These are phyloP conservation scores for Mycothermus thermophilus DNA, from an alignment of 495 filamentous ascomycete genomes.

Conservation along the genomic window DNA sequence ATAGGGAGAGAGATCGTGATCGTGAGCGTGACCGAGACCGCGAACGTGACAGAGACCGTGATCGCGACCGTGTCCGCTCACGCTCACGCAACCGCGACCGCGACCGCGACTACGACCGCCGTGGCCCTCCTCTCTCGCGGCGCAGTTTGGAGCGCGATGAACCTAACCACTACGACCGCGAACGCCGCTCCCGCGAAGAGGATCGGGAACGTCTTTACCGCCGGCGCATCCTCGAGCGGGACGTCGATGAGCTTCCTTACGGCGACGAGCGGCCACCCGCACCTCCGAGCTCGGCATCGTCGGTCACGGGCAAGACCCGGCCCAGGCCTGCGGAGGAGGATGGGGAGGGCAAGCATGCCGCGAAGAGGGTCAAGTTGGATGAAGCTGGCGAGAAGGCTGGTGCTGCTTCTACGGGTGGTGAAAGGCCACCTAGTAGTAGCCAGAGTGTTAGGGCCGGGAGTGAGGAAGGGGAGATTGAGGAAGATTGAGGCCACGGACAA, in stretches of 20 bases:
- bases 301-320: slow-evolving; percentile 53
- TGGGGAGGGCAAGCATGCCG: slow-evolving; percentile 2
- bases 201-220: slow-evolving; percentile 76
- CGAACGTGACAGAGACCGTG: slow-evolving; percentile 17
- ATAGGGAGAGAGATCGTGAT: slow-evolving; percentile 13
- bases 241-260: slow-evolving; percentile 73
- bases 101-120: slow-evolving; percentile 25
- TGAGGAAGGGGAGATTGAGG: slow-evolving; percentile 96
- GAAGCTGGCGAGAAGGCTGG: not conserved
- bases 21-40: slow-evolving; percentile 28
- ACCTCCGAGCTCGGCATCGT: slow-evolving; percentile 45
- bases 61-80: slow-evolving; percentile 30
- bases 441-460: slow-evolving; percentile 61
- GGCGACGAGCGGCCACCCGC: slow-evolving; percentile 54
- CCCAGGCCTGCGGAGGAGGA: not conserved
- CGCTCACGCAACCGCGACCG: slow-evolving; percentile 23
- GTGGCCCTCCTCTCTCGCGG: too few species aligned
- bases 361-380: slow-evolving; percentile 48
- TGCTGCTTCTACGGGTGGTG: slow-evolving; percentile 25
- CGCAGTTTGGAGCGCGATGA: slow-evolving; percentile 30
- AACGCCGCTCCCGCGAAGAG: slow-evolving; percentile 68
- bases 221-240: slow-evolving; percentile 63
- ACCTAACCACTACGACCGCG: slow-evolving; percentile 45
- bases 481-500: slow-evolving; percentile 54
- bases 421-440: slow-evolving; percentile 54